Evolutionary conservation across 2,329 filamentous ascomycete genomes (phyloP).

Genomic region (Diaporthe ilicicola): DNA sequence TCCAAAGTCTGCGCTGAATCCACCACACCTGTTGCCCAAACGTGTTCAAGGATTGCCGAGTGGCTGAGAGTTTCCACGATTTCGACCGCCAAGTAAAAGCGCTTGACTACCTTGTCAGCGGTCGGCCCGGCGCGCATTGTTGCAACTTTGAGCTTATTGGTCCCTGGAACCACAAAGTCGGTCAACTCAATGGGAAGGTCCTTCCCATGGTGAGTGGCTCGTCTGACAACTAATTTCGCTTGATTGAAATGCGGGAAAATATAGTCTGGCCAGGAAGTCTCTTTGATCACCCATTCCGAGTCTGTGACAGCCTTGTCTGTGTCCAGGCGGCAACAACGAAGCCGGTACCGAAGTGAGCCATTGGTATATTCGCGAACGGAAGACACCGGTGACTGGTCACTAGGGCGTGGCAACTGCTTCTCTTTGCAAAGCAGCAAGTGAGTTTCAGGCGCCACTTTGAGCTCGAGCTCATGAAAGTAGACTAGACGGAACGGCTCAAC

Average conservation of each 20-base stretch:
- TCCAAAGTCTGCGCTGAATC: conserved; percentile 59
- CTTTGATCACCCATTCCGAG: conserved; percentile 68
- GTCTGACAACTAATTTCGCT: conserved; percentile 63
- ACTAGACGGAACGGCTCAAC: conserved; percentile 51
- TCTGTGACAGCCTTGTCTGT: conserved; percentile 46
- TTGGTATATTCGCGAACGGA: conserved; percentile 52
- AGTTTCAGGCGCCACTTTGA: conserved; percentile 52
- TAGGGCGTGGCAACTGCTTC: conserved; percentile 38
- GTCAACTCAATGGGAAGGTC: conserved; percentile 83
- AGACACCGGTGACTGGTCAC: conserved; percentile 37
- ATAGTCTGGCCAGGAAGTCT: conserved; percentile 75
- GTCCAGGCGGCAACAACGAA: conserved; percentile 67
- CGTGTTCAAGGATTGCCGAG: conserved; percentile 50
- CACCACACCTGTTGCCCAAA: conserved; percentile 47
- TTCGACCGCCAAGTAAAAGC: conserved; percentile 77
- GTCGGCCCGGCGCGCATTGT: conserved; percentile 40
- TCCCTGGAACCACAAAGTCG: conserved; percentile 61
- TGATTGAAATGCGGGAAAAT: conserved; percentile 76
- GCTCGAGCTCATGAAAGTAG: conserved; percentile 53
- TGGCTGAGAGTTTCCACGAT: conserved; percentile 65
- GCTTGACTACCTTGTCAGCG: conserved; percentile 35
- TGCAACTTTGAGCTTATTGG: conserved; percentile 69
- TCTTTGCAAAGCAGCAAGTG: conserved; percentile 47
- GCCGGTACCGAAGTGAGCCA: conserved; percentile 69
- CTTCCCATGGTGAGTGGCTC: conserved; percentile 77